Percentiles rank a stretch among this genome's conserved stretches.
Conservation (phyloP, 768 basidiomycete genomes). For the Hirschioporus abietinus region DNA sequence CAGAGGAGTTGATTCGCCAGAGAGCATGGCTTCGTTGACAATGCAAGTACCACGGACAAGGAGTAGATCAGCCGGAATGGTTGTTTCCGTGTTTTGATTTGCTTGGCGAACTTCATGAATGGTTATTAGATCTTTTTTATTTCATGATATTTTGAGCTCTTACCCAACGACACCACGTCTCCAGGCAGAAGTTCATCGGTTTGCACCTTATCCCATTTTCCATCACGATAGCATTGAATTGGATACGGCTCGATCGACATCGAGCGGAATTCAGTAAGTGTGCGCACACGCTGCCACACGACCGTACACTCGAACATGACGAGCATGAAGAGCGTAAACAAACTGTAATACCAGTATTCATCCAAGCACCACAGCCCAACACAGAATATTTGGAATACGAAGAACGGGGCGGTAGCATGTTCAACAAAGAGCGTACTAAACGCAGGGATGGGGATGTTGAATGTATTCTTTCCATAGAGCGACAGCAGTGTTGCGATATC, state of each 20-base stretch:
- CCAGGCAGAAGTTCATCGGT: constrained; percentile 89
- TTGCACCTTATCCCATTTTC: constrained; percentile 73
- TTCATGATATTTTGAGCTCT: constrained; percentile 26
- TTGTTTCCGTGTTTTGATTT: constrained; percentile 58
- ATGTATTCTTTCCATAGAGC: constrained; percentile 90
- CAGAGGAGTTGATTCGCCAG: constrained; percentile 95
- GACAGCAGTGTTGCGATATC: constrained; percentile 47
- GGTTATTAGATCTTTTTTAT: background rate
- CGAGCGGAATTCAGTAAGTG: constrained; percentile 91
- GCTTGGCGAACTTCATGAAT: constrained; percentile 46
- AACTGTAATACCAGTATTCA: constrained; percentile 98
- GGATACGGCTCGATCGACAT: constrained; percentile 93
- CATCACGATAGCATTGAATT: constrained; percentile 75
- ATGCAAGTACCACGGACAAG: constrained; percentile 91
- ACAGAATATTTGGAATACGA: constrained; percentile 98
- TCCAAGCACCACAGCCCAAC: constrained; percentile 97
- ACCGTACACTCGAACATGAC: constrained; percentile 98
- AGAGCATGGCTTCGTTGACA: constrained; percentile 99
- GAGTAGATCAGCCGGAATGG: constrained; percentile 89
- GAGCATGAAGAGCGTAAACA: constrained; percentile 98
- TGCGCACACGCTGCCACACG: constrained; percentile 97
- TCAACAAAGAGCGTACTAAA: constrained; percentile 90
- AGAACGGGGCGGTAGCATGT: constrained; percentile 98
- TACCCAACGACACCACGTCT: constrained; percentile 79
- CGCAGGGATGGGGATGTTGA: constrained; percentile 94